These are phyloP conservation scores for Davidsoniella neocaledoniae DNA, from an alignment of 2,329 filamentous ascomycete genomes.

Conservation along the genomic window DNA sequence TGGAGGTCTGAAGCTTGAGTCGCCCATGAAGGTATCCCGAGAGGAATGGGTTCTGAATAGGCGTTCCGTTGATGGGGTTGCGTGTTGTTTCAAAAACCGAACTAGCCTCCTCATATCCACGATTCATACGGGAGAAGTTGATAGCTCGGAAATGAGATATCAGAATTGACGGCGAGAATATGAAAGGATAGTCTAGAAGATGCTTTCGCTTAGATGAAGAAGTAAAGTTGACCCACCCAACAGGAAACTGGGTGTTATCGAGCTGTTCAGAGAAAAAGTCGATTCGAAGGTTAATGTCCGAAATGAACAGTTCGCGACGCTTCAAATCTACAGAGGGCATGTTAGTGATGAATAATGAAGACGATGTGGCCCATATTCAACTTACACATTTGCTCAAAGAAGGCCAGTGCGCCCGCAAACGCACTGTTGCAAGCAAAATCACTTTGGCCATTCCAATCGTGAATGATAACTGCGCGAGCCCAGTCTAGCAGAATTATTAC, in stretches of 20 bases:
- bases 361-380: constrained; percentile 13
- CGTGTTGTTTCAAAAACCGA: constrained; percentile 39
- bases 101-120: constrained; percentile 53
- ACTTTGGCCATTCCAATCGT: constrained; percentile 64
- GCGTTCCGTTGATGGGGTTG: constrained; percentile 35
- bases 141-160: constrained; percentile 76
- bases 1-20: constrained; percentile 49
- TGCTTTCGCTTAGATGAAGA: constrained; percentile 50
- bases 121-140: constrained; percentile 76
- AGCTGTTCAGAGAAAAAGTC: constrained; percentile 62
- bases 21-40: constrained; percentile 45
- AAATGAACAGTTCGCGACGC: constrained; percentile 45
- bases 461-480: constrained; percentile 57
- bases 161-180: constrained; percentile 57
- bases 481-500: constrained; percentile 43
- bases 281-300: constrained; percentile 54
- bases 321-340: constrained; percentile 34
- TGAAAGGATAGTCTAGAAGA: constrained; percentile 61
- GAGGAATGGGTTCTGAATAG: constrained; percentile 40
- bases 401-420: constrained; percentile 59
- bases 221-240: constrained; percentile 48
- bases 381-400: constrained; percentile 58
- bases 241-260: constrained; percentile 57
- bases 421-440: constrained; percentile 52
- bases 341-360: constrained; percentile 4